A percentile compares a stretch with the other conserved stretches of the same genome.
phyloP scores from a whole-genome alignment of 441 rosid genomes.

The Rhodomyrtus psidioides region DNA sequence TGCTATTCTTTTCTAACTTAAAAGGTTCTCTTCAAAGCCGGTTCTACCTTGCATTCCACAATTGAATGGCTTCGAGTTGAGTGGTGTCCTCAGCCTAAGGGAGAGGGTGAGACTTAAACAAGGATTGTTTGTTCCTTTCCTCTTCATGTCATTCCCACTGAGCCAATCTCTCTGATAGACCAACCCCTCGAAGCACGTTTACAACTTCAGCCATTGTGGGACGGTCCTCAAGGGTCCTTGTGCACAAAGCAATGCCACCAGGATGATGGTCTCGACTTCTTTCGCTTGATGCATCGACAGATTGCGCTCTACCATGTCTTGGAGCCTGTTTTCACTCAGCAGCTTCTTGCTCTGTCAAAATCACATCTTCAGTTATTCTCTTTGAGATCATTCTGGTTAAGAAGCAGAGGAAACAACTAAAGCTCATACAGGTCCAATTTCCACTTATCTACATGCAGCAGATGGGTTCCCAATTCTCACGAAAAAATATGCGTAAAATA shows the following conservation, averaged over 20 bases:
- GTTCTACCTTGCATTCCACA: slow-evolving; percentile 61
- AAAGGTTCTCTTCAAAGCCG: background rate
- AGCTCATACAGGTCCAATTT: background rate
- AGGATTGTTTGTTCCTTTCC: slow-evolving; percentile 42
- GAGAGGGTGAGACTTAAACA: slow-evolving; percentile 38
- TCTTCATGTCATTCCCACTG: slow-evolving; percentile 72
- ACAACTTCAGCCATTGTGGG: slow-evolving; percentile 78
- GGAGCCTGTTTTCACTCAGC: slow-evolving; percentile 57
- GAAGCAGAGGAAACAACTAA: background rate
- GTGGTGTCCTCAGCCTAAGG: slow-evolving; percentile 69
- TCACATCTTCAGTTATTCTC: background rate
- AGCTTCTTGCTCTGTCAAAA: slow-evolving; percentile 58
- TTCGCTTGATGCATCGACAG: slow-evolving; percentile 34
- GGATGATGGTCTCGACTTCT: slow-evolving; percentile 70
- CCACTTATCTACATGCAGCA: background rate
- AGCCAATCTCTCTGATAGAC: slow-evolving; percentile 72
- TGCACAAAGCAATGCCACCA: slow-evolving; percentile 77
- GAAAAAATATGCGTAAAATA: background rate
- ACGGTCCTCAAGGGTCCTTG: slow-evolving; percentile 64
- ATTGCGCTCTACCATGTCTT: slow-evolving; percentile 28
- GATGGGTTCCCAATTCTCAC: background rate
- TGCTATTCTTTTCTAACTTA: background rate
- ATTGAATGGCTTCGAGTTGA: slow-evolving; percentile 69
- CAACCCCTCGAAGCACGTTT: slow-evolving; percentile 64
- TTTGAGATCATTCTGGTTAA: background rate